A percentile compares a stretch with the other conserved stretches of the same genome.
These are phyloP conservation scores for Williopsis jadinii DNA, from an alignment of 1,139 yeast species.

Conservation along the genomic window DNA sequence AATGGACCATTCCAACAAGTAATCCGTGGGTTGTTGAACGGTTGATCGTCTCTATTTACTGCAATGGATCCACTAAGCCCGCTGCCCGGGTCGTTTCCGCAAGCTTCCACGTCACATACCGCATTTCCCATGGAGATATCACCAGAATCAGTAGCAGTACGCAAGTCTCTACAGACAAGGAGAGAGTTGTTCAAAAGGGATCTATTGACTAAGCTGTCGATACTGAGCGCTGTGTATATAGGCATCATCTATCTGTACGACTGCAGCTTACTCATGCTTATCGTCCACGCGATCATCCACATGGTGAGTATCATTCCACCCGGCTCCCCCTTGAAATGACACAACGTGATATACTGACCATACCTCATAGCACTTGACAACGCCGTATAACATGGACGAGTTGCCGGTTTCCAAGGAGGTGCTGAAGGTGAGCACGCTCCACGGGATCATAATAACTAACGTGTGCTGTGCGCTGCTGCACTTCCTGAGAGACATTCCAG, in stretches of 20 bases:
- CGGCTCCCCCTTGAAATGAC: too few relatives aligned
- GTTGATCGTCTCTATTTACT: too few relatives aligned
- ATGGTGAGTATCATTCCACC: constrained; percentile 6
- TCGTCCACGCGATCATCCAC: constrained; percentile 10
- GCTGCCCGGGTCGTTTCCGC: too few relatives aligned
- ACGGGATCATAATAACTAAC: constrained; percentile 9
- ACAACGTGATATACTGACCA: too few relatives aligned
- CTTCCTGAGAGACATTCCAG: constrained; percentile 12
- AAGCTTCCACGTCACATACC: too few relatives aligned
- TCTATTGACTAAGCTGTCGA: constrained; percentile 7
- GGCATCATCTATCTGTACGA: constrained; percentile 17
- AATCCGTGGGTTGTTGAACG: too few relatives aligned
- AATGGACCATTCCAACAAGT: too few relatives aligned
- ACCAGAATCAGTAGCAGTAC: constrained; percentile 5
- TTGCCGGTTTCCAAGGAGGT: constrained; percentile 6
- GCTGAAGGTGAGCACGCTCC: constrained; percentile 10
- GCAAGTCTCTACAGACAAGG: constrained; percentile 11
- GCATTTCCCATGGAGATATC: neutral
- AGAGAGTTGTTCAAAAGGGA: constrained; percentile 12
- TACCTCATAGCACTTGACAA: neutral
- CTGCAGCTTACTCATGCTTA: constrained; percentile 18
- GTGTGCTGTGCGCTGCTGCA: constrained; percentile 8
- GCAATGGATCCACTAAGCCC: too few relatives aligned
- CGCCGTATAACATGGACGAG: neutral
- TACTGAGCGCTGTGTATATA: constrained; percentile 6